Evolutionary conservation across 176 grass and related monocot species (phyloP).

Genomic region (Zoysia pacifica): DNA sequence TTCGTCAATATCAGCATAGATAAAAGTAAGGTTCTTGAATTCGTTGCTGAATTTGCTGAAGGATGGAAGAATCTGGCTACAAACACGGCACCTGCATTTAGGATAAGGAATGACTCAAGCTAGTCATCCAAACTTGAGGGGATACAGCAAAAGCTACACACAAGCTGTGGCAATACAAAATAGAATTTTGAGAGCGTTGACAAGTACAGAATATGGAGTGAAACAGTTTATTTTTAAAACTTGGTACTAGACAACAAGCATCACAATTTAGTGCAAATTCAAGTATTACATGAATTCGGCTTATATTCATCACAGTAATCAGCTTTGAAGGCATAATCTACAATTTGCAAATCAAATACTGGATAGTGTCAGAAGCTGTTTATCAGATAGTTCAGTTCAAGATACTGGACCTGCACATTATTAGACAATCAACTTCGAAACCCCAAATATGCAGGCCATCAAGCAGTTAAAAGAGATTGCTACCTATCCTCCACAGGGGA

Average conservation of each 20-base stretch:
- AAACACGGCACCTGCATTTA: constrained; percentile 65
- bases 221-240: too few relatives aligned
- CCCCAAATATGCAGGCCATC: too few relatives aligned
- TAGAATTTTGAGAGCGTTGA: too few relatives aligned
- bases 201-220: too few relatives aligned
- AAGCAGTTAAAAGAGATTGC: too few relatives aligned
- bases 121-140: neutral
- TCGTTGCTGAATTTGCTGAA: constrained; percentile 75
- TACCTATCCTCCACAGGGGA: too few relatives aligned
- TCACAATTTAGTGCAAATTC: neutral
- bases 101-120: constrained; percentile 9
- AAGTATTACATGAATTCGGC: neutral
- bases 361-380: too few relatives aligned
- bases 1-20: constrained; percentile 89
- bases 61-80: constrained; percentile 70
- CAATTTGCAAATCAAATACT: too few relatives aligned
- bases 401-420: too few relatives aligned
- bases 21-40: constrained; percentile 79
- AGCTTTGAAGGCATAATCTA: neutral
- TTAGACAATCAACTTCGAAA: too few relatives aligned
- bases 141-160: neutral
- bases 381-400: too few relatives aligned
- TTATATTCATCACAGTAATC: neutral
- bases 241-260: too few relatives aligned
- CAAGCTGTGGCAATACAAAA: neutral